phyloP scores from a whole-genome alignment of 495 filamentous ascomycete species.

The Aspergillus steynii region DNA sequence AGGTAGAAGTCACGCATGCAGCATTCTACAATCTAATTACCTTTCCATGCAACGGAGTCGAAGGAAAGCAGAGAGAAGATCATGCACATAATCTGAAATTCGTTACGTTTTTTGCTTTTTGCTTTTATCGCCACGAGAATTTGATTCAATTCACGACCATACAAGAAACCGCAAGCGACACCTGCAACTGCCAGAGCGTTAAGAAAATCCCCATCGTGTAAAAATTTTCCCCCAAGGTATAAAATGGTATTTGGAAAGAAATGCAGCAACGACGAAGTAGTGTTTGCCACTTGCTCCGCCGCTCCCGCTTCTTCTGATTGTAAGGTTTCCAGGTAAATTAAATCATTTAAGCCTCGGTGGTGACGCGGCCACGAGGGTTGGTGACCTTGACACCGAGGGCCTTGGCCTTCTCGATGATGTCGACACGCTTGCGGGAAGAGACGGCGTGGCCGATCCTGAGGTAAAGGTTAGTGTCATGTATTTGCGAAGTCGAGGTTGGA shows the following conservation, averaged over 20 bases:
- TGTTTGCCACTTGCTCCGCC: too few relatives aligned
- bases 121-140: slow-evolving; percentile 19
- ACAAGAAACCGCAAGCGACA: slow-evolving; percentile 18
- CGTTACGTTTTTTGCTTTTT: not conserved
- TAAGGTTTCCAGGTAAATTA: slow-evolving; percentile 1
- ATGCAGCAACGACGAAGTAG: too few relatives aligned
- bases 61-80: not conserved
- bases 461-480: slow-evolving; percentile 10
- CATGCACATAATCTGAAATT: not conserved
- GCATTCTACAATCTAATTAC: not conserved
- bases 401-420: slow-evolving; percentile 95
- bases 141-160: slow-evolving; percentile 18
- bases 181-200: slow-evolving; percentile 7
- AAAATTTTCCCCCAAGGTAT: not conserved
- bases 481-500: not conserved
- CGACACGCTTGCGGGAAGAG: slow-evolving; percentile 96
- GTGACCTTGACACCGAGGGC: slow-evolving; percentile 97
- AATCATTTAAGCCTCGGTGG: slow-evolving; percentile 83
- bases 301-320: slow-evolving; percentile 27
- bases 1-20: not conserved
- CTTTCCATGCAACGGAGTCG: too few relatives aligned
- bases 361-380: slow-evolving; percentile 97
- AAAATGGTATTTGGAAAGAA: slow-evolving; percentile 19
- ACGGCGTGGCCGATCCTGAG: slow-evolving; percentile 92
- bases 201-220: slow-evolving; percentile 5